A percentile compares a stretch with the other conserved stretches of the same genome.
phyloP scores from a whole-genome alignment of 1,284 basidiomycete genomes.

The Wallemia hederae region DNA sequence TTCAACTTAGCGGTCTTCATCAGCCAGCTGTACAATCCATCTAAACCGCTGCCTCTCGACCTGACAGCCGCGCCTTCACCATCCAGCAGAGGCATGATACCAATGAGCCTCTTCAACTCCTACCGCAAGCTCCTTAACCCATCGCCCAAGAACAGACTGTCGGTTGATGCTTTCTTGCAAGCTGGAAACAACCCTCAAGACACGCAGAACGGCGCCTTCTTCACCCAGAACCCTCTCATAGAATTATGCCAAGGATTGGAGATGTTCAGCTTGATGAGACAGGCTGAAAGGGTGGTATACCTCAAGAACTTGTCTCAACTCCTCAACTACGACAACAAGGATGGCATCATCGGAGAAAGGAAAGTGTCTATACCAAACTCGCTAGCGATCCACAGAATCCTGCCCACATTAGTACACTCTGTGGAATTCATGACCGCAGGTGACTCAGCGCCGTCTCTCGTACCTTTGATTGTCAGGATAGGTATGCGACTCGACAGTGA shows the following conservation, averaged over 20 bases:
- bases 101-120: slow-evolving; percentile 38
- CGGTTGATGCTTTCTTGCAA: slow-evolving; percentile 45
- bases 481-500: slow-evolving; percentile 28
- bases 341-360: slow-evolving; percentile 41
- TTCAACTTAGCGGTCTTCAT: slow-evolving; percentile 64
- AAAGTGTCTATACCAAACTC: slow-evolving; percentile 52
- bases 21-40: slow-evolving; percentile 57
- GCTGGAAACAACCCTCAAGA: slow-evolving; percentile 32
- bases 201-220: slow-evolving; percentile 33
- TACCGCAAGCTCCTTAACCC: slow-evolving; percentile 74
- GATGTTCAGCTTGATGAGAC: slow-evolving; percentile 53
- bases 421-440: slow-evolving; percentile 49
- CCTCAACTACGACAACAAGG: slow-evolving; percentile 1
- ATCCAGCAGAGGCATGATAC: slow-evolving; percentile 48
- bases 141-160: slow-evolving; percentile 46
- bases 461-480: slow-evolving; percentile 53
- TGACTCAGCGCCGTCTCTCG: slow-evolving; percentile 36
- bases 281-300: slow-evolving; percentile 47
- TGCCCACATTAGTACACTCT: slow-evolving; percentile 60
- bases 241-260: slow-evolving; percentile 62
- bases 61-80: slow-evolving; percentile 37
- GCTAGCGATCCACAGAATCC: slow-evolving; percentile 55
- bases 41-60: slow-evolving; percentile 32
- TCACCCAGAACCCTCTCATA: slow-evolving; percentile 51
- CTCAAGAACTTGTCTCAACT: slow-evolving; percentile 21